Evolutionary conservation across 2,329 filamentous ascomycete genomes (phyloP).

Genomic region (Cryphonectria naterciae): DNA sequence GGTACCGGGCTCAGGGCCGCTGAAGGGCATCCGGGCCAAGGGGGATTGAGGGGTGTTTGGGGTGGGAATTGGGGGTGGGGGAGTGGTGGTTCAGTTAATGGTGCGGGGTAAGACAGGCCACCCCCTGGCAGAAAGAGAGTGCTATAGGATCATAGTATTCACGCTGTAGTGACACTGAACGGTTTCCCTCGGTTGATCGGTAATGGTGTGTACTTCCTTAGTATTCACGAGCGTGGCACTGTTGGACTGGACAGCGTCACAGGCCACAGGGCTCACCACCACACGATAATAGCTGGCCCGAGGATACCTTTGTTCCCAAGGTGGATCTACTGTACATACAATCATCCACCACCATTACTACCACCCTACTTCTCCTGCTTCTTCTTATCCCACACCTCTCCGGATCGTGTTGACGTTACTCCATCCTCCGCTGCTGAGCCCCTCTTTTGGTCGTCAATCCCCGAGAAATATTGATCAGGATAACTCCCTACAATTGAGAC

Average conservation of each 20-base stretch:
- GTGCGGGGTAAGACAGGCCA: conserved; percentile 18
- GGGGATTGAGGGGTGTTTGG: background rate
- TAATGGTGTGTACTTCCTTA: background rate
- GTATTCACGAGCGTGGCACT: background rate
- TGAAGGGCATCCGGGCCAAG: background rate
- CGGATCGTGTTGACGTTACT: background rate
- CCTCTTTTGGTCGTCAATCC: background rate
- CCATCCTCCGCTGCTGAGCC: background rate
- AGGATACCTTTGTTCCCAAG: background rate
- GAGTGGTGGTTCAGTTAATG: background rate
- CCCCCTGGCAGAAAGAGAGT: background rate
- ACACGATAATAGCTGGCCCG: background rate
- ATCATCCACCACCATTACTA: background rate
- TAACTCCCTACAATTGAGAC: background rate
- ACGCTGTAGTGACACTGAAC: background rate
- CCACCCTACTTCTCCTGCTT: background rate
- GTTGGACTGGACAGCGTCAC: conserved; percentile 1
- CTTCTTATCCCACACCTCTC: background rate
- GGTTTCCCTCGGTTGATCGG: conserved; percentile 30
- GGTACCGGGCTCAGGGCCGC: conserved; percentile 6
- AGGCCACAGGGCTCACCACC: conserved; percentile 2
- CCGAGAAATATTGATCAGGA: background rate
- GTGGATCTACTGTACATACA: background rate
- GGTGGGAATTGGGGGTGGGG: background rate
- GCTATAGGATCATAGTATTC: background rate